These are phyloP conservation scores for Pleurotus citrinopileatus DNA, from an alignment of 768 basidiomycete species.

Conservation along the genomic window DNA sequence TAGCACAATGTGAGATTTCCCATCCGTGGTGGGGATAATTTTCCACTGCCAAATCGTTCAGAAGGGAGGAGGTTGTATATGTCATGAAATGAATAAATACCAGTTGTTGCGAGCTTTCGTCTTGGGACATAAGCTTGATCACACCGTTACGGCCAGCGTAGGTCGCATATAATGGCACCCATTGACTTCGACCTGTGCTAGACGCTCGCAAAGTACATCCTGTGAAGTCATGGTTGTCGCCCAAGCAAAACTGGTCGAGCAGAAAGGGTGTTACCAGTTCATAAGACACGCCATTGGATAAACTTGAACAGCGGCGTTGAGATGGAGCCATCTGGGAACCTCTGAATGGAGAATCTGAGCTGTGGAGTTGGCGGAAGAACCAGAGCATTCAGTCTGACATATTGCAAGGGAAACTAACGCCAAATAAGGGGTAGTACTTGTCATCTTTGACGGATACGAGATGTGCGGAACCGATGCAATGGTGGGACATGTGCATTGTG, in stretches of 20 bases:
- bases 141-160: background rate
- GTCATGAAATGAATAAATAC: background rate
- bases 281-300: no score
- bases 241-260: background rate
- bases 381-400: no score
- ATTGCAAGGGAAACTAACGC: no score
- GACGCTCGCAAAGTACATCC: background rate
- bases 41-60: background rate
- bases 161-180: background rate
- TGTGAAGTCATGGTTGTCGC: background rate
- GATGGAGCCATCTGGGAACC: no score
- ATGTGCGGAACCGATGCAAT: no score
- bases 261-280: background rate
- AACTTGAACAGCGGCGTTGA: no score
- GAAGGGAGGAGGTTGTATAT: no score
- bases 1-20: background rate
- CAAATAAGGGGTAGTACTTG: no score
- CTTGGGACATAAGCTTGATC: background rate
- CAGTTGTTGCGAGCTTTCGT: background rate
- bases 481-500: no score
- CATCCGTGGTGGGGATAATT: background rate
- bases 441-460: no score
- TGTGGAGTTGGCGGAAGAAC: no score
- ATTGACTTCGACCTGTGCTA: background rate
- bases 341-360: no score